Percentiles rank a stretch among this genome's conserved stretches.
Conservation (phyloP, 2,329 filamentous ascomycete species). For the Alternaria alternata region DNA sequence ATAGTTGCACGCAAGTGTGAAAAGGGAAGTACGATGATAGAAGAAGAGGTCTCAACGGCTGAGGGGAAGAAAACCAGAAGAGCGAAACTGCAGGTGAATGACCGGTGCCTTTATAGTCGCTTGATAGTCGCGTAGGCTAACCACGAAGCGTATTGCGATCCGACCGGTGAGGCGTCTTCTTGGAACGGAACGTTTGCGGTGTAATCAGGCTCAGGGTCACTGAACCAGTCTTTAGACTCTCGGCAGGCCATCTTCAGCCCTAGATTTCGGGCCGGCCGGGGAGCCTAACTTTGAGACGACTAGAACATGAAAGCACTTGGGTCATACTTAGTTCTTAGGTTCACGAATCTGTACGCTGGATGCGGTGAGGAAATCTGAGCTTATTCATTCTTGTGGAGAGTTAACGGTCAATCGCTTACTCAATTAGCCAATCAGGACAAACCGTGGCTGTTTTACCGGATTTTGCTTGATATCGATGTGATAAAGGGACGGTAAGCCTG, state of each 20-base stretch:
- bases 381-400: constrained; percentile 12
- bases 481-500: constrained; percentile 16
- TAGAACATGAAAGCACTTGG: not conserved
- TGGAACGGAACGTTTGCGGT: constrained; percentile 15
- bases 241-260: constrained; percentile 14
- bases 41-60: not conserved
- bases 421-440: constrained; percentile 11
- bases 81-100: constrained; percentile 1
- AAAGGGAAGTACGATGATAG: not conserved
- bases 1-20: not conserved
- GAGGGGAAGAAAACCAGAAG: not conserved
- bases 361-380: constrained; percentile 14
- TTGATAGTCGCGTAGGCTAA: constrained; percentile 21
- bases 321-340: constrained; percentile 1
- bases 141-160: constrained; percentile 10
- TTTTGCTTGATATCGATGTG: constrained; percentile 3
- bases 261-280: constrained; percentile 7
- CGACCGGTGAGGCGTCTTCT: constrained; percentile 17
- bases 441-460: constrained; percentile 15
- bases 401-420: constrained; percentile 24
- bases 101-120: constrained; percentile 19
- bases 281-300: not conserved
- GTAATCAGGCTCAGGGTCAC: constrained; percentile 19
- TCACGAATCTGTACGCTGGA: not conserved
- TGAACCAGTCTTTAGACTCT: constrained; percentile 9